Percentiles rank a stretch among this genome's conserved stretches.
These are phyloP conservation scores for Ustilago xerochloae DNA, from an alignment of 1,284 basidiomycete genomes.

Conservation along the genomic window DNA sequence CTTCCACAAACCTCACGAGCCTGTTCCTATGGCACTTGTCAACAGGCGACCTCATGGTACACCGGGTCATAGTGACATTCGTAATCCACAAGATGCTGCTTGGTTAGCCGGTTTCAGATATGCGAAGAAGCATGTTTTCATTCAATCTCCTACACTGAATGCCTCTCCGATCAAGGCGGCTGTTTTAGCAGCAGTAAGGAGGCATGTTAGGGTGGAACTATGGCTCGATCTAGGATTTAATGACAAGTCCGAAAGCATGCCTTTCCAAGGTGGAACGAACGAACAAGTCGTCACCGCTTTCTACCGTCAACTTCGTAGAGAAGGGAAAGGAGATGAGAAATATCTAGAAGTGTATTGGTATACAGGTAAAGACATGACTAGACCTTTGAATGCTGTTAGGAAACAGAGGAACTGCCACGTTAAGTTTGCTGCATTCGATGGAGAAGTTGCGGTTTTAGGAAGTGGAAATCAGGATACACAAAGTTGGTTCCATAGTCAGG, in stretches of 20 bases:
- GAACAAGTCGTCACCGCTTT: slow-evolving; percentile 78
- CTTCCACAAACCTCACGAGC: slow-evolving; percentile 63
- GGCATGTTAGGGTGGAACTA: slow-evolving; percentile 75
- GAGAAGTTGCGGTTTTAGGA: slow-evolving; percentile 77
- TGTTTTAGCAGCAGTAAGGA: slow-evolving; percentile 74
- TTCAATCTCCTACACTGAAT: slow-evolving; percentile 77
- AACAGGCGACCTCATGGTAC: slow-evolving; percentile 78
- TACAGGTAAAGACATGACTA: slow-evolving; percentile 77
- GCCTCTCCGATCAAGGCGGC: slow-evolving; percentile 77
- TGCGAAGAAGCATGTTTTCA: slow-evolving; percentile 78
- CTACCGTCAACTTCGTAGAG: slow-evolving; percentile 70
- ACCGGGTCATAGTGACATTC: slow-evolving; percentile 73
- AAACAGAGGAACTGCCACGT: slow-evolving; percentile 78
- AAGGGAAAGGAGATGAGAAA: slow-evolving; percentile 69
- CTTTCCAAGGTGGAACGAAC: slow-evolving; percentile 83
- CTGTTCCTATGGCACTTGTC: slow-evolving; percentile 80
- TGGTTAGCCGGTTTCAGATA: slow-evolving; percentile 80
- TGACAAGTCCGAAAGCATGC: slow-evolving; percentile 75
- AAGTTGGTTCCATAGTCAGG: slow-evolving; percentile 82
- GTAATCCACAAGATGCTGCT: slow-evolving; percentile 79
- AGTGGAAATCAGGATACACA: slow-evolving; percentile 76
- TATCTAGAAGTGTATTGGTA: slow-evolving; percentile 77
- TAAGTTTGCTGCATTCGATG: slow-evolving; percentile 81
- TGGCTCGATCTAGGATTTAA: slow-evolving; percentile 70
- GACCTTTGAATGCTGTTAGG: slow-evolving; percentile 78